Evolutionary conservation across 2,329 filamentous ascomycete genomes (phyloP), one percentile per base, ranked within the genome.

Genomic region (Massarina eburnea): DNA sequence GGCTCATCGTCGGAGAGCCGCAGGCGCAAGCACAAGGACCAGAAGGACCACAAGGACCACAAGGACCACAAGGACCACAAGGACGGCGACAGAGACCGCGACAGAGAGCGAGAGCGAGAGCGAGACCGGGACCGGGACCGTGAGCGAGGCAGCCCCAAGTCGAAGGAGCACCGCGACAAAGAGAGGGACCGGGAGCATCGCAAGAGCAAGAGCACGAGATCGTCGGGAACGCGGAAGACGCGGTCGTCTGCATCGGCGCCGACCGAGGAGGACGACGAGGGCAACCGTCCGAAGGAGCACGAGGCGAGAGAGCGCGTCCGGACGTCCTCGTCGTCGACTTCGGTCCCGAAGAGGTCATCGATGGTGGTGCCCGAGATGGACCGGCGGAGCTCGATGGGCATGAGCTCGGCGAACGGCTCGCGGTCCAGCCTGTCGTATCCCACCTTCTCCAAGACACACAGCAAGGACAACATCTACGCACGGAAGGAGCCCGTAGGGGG

Each of bases 371-470:
- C 76, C 29, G 76, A 78, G 55, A 73, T 78, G 71, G 71, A 73
- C 18, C 68, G 75, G 3, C 65, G 75, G 21, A 50, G 52, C 35
- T 66, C 62, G 18, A 43, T 66, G 41, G 59, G 48, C 30, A 63
- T 61, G 21, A 55, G 59, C 52, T 70, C 68, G 24, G 57, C 58
- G 17, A 69, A 64, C 48, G 67, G 61, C 8, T 69, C 72, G 32
- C 59, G 68, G 40, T 59, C 69, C 29, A 69, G 67, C 52, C 58
- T 88, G 33, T 86, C 89, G 6, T 95, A 96, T 66, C 89, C 91
- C 1, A 79, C 80, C 9, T 90, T 95, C 71, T 94, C 88, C 72
- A 96, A 95, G 72, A 88, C 88, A 10, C 89, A 95, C 70, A 95
- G 90, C 76, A 94, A 91, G 70, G 92, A 96, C 73, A 82, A 84